Evolutionary conservation across 2,329 filamentous ascomycete genomes (phyloP), one percentile per base, ranked within the genome.

Genomic region (Magnaporthales sp.): DNA sequence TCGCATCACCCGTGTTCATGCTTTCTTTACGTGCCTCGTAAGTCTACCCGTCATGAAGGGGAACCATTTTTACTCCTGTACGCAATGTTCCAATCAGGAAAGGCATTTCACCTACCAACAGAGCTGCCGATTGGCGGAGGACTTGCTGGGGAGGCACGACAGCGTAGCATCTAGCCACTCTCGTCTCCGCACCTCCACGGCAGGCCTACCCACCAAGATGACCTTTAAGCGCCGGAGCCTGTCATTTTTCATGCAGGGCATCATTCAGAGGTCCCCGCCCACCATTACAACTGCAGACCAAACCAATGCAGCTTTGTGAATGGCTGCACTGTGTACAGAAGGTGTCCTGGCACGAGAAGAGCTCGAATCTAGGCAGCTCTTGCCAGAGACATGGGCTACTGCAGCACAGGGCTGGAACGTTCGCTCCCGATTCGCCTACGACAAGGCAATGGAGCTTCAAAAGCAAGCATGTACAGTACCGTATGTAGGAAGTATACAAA

Each of bases 201-300:
- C 56, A 60, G 22, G 22, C 24, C 38, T 27, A 22, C 63, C 63
- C 27, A 13, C 62, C 63, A 56, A n/a, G 38, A 74, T 75, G 71
- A 75, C 74, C 75, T 73, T 77, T 86, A 86, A 86, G 84, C 84
- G 84, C 84, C 81, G 80, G 81, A 76, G 79, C 79, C 80, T 83
- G 81, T 80, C 79, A 75, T 72, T 29, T 73, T 76, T 75, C 76
- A 79, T 83, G 81, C 81, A 81, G 79, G 77, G 69, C 78, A 71
- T 70, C 73, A 74, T 69, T 72, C 67, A 72, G 66, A 71, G 69
- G 67, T 38, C 70, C 67, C 56, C 56, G 56, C 56, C 67, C 66
- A 68, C 66, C 68, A 67, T 68, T 71, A 69, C 68, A 73, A 71
- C 69, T 73, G 71, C 72, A 70, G 72, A 73, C 68, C 68, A 60